Percentiles rank a stretch among this genome's conserved stretches.
Evolutionary conservation across 106 monocot genomes (phyloP).

Genomic region (Gastrodia elata): DNA sequence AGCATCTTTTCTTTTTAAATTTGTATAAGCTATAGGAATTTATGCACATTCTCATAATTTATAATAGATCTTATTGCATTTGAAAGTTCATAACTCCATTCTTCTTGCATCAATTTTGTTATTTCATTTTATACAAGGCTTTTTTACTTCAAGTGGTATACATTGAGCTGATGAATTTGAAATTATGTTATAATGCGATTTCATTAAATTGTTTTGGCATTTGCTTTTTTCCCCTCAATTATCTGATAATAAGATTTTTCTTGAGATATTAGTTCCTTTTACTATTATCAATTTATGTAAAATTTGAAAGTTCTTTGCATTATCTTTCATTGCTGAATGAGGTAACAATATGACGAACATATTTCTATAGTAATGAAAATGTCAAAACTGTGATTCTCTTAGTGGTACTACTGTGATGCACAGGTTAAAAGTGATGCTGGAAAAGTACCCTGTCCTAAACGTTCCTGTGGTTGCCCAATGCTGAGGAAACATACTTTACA

Average conservation of each 20-base stretch:
- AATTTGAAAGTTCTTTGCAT: background rate
- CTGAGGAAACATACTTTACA: constrained; percentile 43
- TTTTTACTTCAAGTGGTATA: background rate
- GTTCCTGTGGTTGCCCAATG: constrained; percentile 80
- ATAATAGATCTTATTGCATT: too few relatives aligned
- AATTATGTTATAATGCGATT: too few relatives aligned
- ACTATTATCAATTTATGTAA: background rate
- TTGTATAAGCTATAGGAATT: too few relatives aligned
- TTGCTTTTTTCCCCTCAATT: background rate
- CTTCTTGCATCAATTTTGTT: background rate
- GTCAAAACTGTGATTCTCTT: background rate
- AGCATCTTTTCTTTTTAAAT: too few relatives aligned
- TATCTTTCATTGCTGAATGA: background rate
- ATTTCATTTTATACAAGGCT: background rate
- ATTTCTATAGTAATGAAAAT: background rate
- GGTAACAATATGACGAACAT: background rate
- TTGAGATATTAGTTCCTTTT: background rate
- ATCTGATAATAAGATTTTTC: background rate
- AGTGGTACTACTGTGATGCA: background rate
- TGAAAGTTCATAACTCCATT: too few relatives aligned
- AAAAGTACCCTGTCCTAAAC: constrained; percentile 20
- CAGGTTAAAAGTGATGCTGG: constrained; percentile 32
- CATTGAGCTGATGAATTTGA: background rate
- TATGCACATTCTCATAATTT: too few relatives aligned
- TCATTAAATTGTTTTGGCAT: background rate